Percentiles rank a stretch among this genome's conserved stretches.
phyloP scores from a whole-genome alignment of 2,329 filamentous ascomycete genomes.

The Trichoderma asperellum region DNA sequence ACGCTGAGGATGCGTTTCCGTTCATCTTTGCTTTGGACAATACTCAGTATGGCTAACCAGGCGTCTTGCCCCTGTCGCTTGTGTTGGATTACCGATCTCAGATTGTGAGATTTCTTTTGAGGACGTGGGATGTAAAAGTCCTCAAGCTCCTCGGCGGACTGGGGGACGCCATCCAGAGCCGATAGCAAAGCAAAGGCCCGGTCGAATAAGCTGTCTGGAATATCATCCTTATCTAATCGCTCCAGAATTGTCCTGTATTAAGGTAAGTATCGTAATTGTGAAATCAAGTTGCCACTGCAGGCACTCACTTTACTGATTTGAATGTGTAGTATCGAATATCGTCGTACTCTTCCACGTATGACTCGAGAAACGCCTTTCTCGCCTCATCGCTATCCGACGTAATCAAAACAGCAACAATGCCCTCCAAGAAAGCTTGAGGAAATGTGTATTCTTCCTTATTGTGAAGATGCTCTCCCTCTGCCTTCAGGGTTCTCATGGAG shows the following conservation, averaged over 20 bases:
- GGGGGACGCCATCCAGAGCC: constrained; percentile 71
- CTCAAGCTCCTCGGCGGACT: constrained; percentile 66
- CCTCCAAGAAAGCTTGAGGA: constrained; percentile 66
- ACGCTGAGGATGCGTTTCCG: constrained; percentile 77
- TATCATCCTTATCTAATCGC: constrained; percentile 31
- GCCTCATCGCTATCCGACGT: constrained; percentile 60
- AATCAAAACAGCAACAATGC: constrained; percentile 67
- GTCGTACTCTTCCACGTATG: constrained; percentile 78
- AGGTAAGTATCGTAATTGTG: constrained; percentile 8
- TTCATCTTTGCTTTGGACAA: constrained; percentile 70
- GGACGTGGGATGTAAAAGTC: constrained; percentile 69
- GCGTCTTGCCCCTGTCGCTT: constrained; percentile 82
- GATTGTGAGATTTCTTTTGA: constrained; percentile 67
- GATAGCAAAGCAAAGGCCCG: constrained; percentile 66
- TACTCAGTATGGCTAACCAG: constrained; percentile 78
- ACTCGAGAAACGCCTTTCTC: constrained; percentile 74
- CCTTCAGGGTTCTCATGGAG: constrained; percentile 82
- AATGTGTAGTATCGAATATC: constrained; percentile 87
- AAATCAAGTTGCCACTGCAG: background rate
- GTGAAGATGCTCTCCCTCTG: constrained; percentile 67
- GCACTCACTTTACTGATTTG: constrained; percentile 68
- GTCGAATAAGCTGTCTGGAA: constrained; percentile 49
- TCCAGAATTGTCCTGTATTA: constrained; percentile 37
- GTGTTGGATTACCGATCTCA: constrained; percentile 69
- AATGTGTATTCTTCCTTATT: constrained; percentile 69